Base-by-base conservation (phyloP, 2,329 filamentous ascomycete species). In the Ceratocystis papillata region DNA sequence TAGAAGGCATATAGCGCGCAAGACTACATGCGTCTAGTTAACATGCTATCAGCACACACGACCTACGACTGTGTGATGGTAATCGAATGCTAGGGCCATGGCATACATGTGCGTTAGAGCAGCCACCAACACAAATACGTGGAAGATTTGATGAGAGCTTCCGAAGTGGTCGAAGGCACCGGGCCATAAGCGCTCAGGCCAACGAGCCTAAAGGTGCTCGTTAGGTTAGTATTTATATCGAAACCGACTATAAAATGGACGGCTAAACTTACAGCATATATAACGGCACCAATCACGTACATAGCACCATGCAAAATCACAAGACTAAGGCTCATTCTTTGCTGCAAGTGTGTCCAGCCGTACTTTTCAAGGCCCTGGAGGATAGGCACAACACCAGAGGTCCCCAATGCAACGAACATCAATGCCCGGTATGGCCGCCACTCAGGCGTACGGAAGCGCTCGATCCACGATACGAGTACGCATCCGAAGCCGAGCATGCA, bases 81-180 rank as follows among this genome's bases (percentile, higher is more conserved):
- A 87, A 75, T 96, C 89, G 76, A 96, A 96, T 3, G 92, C 92
- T 75, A 85, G 87, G 37, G 89, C 74, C 76, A 97, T 81, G 62
- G 89, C 92, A 64, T 85, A 86, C 68, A 97, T 78, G 78, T 99
- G 94, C 28, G 87, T 83, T 1, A 83, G 81, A 0, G 90, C 93
- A 0, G 94, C 94, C 68, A 91, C 75, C 17, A 97, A 79, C 33
- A 99, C 92, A 69, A 94, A 81, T 48, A 96, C 79, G 77, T 99
- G 94, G 75, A 99, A 99, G 69, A 99, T 88, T 77, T 99, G 94
- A 76, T 99, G 94, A 22, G 90, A 96, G 73, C 87, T 91, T 46
- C 94, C 93, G 83, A 89, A 89, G 63, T 96, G 89, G 76, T 99
- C 94, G 72, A 93, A 96, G 6, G 75, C 79, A 1, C 90, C 89